Evolutionary conservation across 176 grass and related monocot genomes (phyloP).

Genomic region (Carex cristatella): DNA sequence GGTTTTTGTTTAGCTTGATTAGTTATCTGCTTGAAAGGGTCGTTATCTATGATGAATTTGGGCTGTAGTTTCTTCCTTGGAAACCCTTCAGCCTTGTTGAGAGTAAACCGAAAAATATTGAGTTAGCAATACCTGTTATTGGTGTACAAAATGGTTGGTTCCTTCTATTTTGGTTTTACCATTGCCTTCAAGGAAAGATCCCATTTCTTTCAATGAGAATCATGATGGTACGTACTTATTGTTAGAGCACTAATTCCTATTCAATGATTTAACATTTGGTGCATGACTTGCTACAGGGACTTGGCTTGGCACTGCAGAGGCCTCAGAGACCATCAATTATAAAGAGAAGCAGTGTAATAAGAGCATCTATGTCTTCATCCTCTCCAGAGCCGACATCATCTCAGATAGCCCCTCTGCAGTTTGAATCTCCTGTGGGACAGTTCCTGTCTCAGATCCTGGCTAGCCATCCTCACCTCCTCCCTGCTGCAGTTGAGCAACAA

Average conservation of each 20-base stretch:
- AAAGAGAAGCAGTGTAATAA: conserved; percentile 38
- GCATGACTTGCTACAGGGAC: conserved; percentile 37
- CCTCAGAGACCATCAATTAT: conserved; percentile 29
- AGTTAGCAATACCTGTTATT: background rate
- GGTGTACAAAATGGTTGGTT: background rate
- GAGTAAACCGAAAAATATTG: no score
- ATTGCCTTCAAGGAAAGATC: background rate
- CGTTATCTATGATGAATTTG: background rate
- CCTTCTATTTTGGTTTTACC: background rate
- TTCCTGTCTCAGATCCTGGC: conserved; percentile 78
- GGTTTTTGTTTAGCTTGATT: background rate
- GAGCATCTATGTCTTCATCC: conserved; percentile 39
- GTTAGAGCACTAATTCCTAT: background rate
- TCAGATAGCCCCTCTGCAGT: conserved; percentile 70
- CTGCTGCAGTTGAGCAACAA: conserved; percentile 85
- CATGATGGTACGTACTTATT: background rate
- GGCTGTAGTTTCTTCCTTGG: background rate
- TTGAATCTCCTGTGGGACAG: conserved; percentile 85
- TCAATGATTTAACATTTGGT: background rate
- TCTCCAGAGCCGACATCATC: conserved; percentile 45
- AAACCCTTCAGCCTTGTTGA: background rate
- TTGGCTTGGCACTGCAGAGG: conserved; percentile 22
- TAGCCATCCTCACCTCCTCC: conserved; percentile 84
- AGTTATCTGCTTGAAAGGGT: conserved; percentile 1
- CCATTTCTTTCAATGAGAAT: background rate